Evolutionary conservation across 2,329 filamentous ascomycete genomes (phyloP).

Genomic region (Alternaria arborescens): DNA sequence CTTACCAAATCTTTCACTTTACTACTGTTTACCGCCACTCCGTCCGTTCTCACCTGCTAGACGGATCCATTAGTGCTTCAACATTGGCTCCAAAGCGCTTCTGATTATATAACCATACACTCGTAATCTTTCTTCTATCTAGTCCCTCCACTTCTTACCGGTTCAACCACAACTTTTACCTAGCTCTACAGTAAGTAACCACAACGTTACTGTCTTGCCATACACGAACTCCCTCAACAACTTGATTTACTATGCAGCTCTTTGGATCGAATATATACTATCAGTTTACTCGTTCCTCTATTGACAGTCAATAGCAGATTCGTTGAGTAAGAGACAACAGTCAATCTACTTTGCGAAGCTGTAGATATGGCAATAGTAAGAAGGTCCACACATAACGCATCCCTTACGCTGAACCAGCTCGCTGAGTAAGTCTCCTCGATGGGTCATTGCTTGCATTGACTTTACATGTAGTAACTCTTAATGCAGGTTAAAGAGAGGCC

Average conservation of each 20-base stretch:
- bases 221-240: neutral
- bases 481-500: constrained; percentile 24
- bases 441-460: rapidly evolving
- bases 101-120: neutral
- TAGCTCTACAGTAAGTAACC: neutral
- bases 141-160: neutral
- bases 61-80: neutral
- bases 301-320: neutral
- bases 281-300: neutral
- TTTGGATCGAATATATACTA: neutral
- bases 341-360: neutral
- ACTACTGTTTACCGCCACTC: neutral
- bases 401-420: constrained; percentile 3
- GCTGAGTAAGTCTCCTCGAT: constrained; percentile 3
- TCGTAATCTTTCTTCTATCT: neutral
- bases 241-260: neutral
- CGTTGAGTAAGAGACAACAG: neutral
- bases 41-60: neutral
- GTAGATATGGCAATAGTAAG: neutral
- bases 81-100: neutral
- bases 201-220: too few species aligned
- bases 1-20: neutral
- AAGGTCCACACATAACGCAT: neutral
- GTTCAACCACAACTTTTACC: neutral
- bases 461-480: neutral